phyloP scores from a whole-genome alignment of 169 alveolate genomes.

The Plasmodium coatneyi region DNA sequence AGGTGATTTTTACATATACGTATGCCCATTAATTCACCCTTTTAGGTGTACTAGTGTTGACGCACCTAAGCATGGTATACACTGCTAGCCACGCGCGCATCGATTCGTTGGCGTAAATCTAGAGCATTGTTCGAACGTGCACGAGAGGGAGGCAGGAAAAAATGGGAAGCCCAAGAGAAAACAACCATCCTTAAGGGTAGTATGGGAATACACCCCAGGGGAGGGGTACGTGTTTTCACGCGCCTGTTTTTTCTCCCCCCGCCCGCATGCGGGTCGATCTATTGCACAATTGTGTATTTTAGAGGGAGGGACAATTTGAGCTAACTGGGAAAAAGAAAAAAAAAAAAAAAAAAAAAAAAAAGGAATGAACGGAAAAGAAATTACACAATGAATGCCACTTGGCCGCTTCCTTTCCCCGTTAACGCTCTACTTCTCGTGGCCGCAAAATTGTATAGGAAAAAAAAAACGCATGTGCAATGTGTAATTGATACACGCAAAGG shows the following conservation, averaged over 20 bases:
- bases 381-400: neutral
- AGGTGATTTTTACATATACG: neutral
- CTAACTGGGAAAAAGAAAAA: neutral
- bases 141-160: neutral
- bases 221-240: neutral
- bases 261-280: neutral
- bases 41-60: neutral
- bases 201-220: neutral
- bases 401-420: no score
- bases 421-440: neutral
- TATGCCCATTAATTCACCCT: neutral
- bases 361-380: neutral
- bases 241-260: neutral
- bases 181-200: neutral
- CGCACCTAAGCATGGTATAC: neutral
- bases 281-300: neutral
- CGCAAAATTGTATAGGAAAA: neutral
- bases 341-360: no score
- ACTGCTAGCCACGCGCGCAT: neutral
- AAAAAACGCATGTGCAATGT: neutral
- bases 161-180: neutral
- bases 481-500: neutral
- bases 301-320: neutral
- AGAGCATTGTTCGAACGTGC: neutral
- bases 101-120: neutral